Conservation (phyloP, 1,139 yeast genomes). For the Diutina mesorugosa region DNA sequence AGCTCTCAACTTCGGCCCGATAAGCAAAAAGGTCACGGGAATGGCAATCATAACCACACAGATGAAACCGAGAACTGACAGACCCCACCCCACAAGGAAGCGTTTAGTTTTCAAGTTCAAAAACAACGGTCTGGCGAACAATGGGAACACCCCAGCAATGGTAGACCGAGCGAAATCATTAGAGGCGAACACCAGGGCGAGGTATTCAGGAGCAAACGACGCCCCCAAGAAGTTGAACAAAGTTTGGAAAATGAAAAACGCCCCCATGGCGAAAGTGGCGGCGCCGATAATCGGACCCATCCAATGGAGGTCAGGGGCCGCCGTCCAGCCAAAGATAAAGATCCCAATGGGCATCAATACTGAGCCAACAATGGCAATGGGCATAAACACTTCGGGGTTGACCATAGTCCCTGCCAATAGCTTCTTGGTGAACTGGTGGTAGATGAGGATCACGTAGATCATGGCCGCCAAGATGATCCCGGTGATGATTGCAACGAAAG, state of each 20-base stretch:
- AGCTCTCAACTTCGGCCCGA: slow-evolving; percentile 36
- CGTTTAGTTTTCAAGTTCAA: slow-evolving; percentile 26
- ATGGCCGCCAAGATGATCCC: slow-evolving; percentile 21
- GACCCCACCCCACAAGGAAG: slow-evolving; percentile 62
- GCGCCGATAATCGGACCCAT: slow-evolving; percentile 31
- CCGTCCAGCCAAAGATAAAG: slow-evolving; percentile 40
- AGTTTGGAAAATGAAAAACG: slow-evolving; percentile 29
- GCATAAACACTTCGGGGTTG: slow-evolving; percentile 49
- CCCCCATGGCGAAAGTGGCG: slow-evolving; percentile 21
- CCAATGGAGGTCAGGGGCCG: slow-evolving; percentile 27
- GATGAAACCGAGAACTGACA: slow-evolving; percentile 21
- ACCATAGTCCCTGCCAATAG: slow-evolving; percentile 21
- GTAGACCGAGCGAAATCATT: slow-evolving; percentile 39
- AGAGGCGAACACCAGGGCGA: slow-evolving; percentile 50
- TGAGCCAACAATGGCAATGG: slow-evolving; percentile 35
- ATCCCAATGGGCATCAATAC: slow-evolving; percentile 29
- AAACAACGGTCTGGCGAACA: slow-evolving; percentile 42
- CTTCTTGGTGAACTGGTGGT: slow-evolving; percentile 15
- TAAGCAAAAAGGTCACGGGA: slow-evolving; percentile 41
- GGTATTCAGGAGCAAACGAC: slow-evolving; percentile 3
- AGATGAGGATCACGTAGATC: slow-evolving; percentile 13
- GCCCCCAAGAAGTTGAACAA: slow-evolving; percentile 9
- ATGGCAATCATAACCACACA: slow-evolving; percentile 38
- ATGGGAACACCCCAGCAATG: slow-evolving; percentile 50
- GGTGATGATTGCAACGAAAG: slow-evolving; percentile 29